Evolutionary conservation across 192 early-diverging fungal genomes (phyloP), one percentile per base, ranked within the genome.

Genomic region (Coemansia pectinata): DNA sequence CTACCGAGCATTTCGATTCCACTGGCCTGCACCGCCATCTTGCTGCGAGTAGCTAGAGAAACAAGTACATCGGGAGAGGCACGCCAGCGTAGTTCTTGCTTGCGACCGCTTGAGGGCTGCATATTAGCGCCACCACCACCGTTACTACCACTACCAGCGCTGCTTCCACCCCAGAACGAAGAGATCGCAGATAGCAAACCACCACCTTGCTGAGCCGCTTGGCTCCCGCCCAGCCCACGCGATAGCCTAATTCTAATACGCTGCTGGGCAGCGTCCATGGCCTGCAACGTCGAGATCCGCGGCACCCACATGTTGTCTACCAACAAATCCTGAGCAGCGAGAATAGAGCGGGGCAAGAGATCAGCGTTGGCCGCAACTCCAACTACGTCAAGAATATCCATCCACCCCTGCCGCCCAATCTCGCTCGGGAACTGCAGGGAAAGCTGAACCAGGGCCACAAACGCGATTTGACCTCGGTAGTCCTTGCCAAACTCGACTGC

Each of bases 401-500:
- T 81, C 86, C 73, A 99, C 52, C 67, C 86, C 23, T 66, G 64
- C 33, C 50, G 34, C 89, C 34, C 90, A 85, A 81, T 90, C 84
- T 76, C 94, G 84, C 41, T 72, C 78, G 45, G 86, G 85, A 50
- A 95, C 83, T 29, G 87, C 9, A 70, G n/a, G 0, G 50, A 69
- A 29, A 80, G 29, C 33, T 73, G 90, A 79, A 98, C 93, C 65
- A 95, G 85, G n/a, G 96, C 85, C 6, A 96, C 91, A 45, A 93
- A 86, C 5, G 94, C 95, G 57, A 96, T 82, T 80, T 98, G 96
- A n/a, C 91, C 92, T 45, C 91, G 89, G 68, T 92, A 93, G 68
- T 92, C 93, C 40, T 88, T 84, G 62, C 96, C 96, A 87, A 99
- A 92, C 41, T 95, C 92, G 21, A 96, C 87, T 0, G 91, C 86